These are phyloP conservation scores for Coemansia sp. DNA, from an alignment of 192 early-diverging fungal genomes.

Conservation along the genomic window DNA sequence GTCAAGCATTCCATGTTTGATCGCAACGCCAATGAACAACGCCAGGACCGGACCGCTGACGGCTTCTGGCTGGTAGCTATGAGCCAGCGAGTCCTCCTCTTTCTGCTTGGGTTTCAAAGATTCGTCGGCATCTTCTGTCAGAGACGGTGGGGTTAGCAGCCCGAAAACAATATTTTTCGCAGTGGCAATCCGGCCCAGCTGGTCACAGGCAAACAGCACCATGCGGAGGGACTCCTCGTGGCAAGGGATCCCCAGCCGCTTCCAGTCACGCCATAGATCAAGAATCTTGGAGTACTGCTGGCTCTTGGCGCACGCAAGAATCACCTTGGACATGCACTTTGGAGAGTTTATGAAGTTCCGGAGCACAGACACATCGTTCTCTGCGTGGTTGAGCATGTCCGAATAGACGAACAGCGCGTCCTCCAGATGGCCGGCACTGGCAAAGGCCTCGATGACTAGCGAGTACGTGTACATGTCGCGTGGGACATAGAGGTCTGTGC, in stretches of 20 bases:
- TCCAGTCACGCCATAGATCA: slow-evolving; percentile 42
- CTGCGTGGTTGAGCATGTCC: slow-evolving; percentile 36
- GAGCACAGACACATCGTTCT: slow-evolving; percentile 17
- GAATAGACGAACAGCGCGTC: slow-evolving; percentile 39
- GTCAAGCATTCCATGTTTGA: slow-evolving; percentile 32
- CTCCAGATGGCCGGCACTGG: slow-evolving; percentile 12
- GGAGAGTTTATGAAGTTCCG: slow-evolving; percentile 15
- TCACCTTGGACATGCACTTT: slow-evolving; percentile 19
- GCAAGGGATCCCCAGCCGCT: slow-evolving; percentile 11
- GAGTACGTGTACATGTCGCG: slow-evolving; percentile 40
- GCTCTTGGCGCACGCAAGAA: slow-evolving; percentile 18
- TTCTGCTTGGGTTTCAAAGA: not conserved
- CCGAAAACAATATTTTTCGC: slow-evolving; percentile 29
- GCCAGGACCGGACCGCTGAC: slow-evolving; percentile 31
- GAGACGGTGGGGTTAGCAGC: slow-evolving; percentile 12
- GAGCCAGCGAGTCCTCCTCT: not conserved
- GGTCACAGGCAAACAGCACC: slow-evolving; percentile 46
- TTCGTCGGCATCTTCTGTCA: not conserved
- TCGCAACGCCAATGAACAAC: slow-evolving; percentile 34
- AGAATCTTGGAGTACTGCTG: slow-evolving; percentile 23
- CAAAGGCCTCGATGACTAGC: slow-evolving; percentile 35
- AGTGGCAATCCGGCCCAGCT: slow-evolving; percentile 22
- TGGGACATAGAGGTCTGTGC: slow-evolving; percentile 30
- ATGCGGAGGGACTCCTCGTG: slow-evolving; percentile 14
- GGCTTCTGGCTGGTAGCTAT: slow-evolving; percentile 12